A percentile compares a stretch with the other conserved stretches of the same genome.
These are phyloP conservation scores for Ustilago tritici DNA, from an alignment of 1,284 basidiomycete species.

Conservation along the genomic window DNA sequence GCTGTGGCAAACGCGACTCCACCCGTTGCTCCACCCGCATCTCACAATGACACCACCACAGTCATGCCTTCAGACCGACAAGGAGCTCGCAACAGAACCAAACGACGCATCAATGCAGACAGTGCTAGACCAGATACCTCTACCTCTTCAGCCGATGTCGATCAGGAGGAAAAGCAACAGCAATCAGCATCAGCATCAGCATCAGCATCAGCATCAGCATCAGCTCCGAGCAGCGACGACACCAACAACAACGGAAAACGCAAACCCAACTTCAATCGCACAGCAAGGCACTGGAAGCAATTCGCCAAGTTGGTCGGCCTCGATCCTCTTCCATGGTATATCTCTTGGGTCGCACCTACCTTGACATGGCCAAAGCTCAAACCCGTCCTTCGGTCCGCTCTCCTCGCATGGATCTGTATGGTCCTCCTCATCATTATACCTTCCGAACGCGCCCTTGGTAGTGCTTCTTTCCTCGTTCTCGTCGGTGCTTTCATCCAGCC, in stretches of 20 bases:
- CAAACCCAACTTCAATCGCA: constrained; percentile 6
- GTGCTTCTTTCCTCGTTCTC: constrained; percentile 79
- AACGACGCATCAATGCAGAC: constrained; percentile 1
- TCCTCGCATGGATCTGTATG: constrained; percentile 77
- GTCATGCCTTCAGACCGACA: background rate
- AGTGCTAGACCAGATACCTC: background rate
- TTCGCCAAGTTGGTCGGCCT: constrained; percentile 28
- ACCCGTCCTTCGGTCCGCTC: constrained; percentile 76
- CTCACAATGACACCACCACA: background rate
- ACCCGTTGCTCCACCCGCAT: background rate
- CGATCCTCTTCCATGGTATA: constrained; percentile 34
- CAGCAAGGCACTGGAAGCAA: constrained; percentile 12
- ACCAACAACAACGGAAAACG: constrained; percentile 30
- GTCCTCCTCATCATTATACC: constrained; percentile 77
- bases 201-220: background rate
- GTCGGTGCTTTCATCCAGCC: constrained; percentile 79
- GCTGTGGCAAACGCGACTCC: no score
- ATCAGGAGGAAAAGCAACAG: constrained; percentile 28
- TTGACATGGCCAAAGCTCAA: constrained; percentile 71
- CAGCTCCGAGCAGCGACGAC: background rate
- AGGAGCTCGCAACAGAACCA: constrained; percentile 20
- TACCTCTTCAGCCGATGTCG: constrained; percentile 11
- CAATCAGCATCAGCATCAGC: background rate
- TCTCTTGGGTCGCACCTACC: constrained; percentile 50
- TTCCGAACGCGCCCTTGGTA: constrained; percentile 74